Evolutionary conservation across 805 yeast genomes (phyloP), one percentile per base, ranked within the genome.

Genomic region (Candida coquimbonensis): DNA sequence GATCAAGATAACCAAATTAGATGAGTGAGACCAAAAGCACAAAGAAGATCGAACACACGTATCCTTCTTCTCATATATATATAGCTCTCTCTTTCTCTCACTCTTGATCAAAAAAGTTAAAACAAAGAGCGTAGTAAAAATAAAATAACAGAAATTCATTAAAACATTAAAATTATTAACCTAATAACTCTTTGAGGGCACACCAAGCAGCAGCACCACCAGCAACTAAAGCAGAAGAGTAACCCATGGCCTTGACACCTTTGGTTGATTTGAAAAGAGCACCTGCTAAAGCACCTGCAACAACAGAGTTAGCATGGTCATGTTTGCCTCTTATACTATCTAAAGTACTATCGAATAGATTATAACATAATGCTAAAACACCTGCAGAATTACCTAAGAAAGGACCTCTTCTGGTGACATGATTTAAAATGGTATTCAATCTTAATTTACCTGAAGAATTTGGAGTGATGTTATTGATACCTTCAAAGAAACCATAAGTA

Each of bases 331-430:
- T 83, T 45, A 82, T 62, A 38, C 77, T 74, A 65, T 87, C 98
- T 53, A 93, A 72, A 11, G 83, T 63, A 27, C 93, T 79, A 67
- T 89, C 90, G 55, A 87, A 73, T 54, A 91, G 65, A 69, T 93
- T 93, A 69, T 93, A 93, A 53, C 85, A 77, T 57, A 93, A 68
- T 24, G 97, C 96, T 55, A 93, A 74, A 19, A 89, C 95, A 70
- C 97, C 99, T 14, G 96, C 95, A 44, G 84, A 81, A 72, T 93
- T 93, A 56, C 98, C 99, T 61, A 91, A 68, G 66, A 80, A 91
- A 21, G 99, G 99, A 49, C 99, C 99, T 65, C 96, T 81, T 61
- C 88, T 85, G 36, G 99, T 93, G 59, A 93, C 77, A 62, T 87
- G 87, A 73, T 93, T 93, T 59, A 93, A 77, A 38, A 93, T 74